phyloP scores from a whole-genome alignment of 805 yeast genomes.

The Lachancea quebecensis region DNA sequence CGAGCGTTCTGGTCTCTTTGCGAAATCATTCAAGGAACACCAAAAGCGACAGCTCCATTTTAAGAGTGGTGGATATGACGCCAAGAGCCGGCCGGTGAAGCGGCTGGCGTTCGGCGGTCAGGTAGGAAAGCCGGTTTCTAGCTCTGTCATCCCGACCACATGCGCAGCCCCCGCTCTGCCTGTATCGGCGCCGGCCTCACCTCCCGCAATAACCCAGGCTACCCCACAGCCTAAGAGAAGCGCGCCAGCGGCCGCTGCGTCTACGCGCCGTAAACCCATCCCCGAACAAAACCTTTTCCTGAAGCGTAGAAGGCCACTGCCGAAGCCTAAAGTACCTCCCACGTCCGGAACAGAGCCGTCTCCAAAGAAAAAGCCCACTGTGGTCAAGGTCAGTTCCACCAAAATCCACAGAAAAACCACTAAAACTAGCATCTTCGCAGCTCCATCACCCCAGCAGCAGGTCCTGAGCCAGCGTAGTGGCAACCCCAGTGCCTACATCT shows the following conservation, averaged over 20 bases:
- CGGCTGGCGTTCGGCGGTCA: slow-evolving; percentile 31
- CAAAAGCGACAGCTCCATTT: slow-evolving; percentile 18
- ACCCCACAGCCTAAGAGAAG: too few species aligned
- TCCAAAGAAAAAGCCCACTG: slow-evolving; percentile 2
- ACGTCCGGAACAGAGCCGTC: background rate
- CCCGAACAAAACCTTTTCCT: slow-evolving; percentile 18
- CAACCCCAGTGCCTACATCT: slow-evolving; percentile 11
- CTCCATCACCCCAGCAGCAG: slow-evolving; percentile 9
- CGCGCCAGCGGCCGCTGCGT: background rate
- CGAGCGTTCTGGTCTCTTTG: slow-evolving; percentile 14
- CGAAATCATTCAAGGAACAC: slow-evolving; percentile 17
- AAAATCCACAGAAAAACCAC: slow-evolving; percentile 11
- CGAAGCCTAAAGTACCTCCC: background rate
- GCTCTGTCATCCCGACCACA: background rate
- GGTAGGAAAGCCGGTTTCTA: slow-evolving; percentile 16
- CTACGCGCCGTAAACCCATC: slow-evolving; percentile 9
- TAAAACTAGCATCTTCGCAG: slow-evolving; percentile 19
- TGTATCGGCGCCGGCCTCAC: background rate
- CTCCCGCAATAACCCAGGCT: background rate
- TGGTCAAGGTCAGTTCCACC: slow-evolving; percentile 5
- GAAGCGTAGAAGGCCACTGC: slow-evolving; percentile 13
- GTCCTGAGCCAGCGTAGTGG: background rate
- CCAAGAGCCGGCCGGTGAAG: slow-evolving; percentile 12
- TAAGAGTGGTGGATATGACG: slow-evolving; percentile 13
- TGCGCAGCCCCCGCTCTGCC: background rate